Evolutionary conservation across 75 land plant genomes (phyloP), one percentile per base, ranked within the genome.

Genomic region (Adiantum capillusveneris): DNA sequence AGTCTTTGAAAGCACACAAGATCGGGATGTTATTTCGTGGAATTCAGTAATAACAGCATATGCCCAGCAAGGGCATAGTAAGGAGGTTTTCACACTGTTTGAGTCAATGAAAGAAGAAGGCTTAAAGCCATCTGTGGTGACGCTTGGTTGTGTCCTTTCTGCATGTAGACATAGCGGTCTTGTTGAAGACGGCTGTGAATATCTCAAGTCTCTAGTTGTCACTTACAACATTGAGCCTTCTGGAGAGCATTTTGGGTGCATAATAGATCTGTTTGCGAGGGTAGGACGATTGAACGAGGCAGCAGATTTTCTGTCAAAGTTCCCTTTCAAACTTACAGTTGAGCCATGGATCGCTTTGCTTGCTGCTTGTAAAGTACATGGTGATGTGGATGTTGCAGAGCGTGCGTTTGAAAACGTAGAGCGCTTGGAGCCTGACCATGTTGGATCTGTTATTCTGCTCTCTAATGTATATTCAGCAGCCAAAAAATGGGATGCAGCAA

Each of bases 381-480:
- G 58, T 20, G 65, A 74, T 26, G 44, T 67, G 25, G 58, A 76
- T 22, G 31, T 71, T 21, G 83, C 58, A 2, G 72, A 80, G 52
- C 18, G 68, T 14, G 74, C 67, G 21, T 70, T 44, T 24, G 1
- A 59, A 6, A 71, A 50, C 53, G 66, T 81, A 61, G 70, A 81
- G 58, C 72, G 72, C 26, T 26, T 74, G 68, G 70, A 74, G 29
- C 87, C 87, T 17, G 48, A 58, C n/a, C 48, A 72, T 58, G 73
- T 73, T 50, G 53, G 74, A 57, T 73, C 84, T 56, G 78, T 78
- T 49, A 70, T 79, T 59, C 71, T 67, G 59, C 76, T 86, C 1
- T 74, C 71, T 0, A 83, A 83, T 72, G 64, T 77, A 0, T 86
- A 86, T 36, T 63, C 65, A 34, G 75, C 80, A 25, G 79, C 78